A percentile compares a stretch with the other conserved stretches of the same genome.
Evolutionary conservation across 805 yeast species (phyloP).

Genomic region (Starmerella roubikii): DNA sequence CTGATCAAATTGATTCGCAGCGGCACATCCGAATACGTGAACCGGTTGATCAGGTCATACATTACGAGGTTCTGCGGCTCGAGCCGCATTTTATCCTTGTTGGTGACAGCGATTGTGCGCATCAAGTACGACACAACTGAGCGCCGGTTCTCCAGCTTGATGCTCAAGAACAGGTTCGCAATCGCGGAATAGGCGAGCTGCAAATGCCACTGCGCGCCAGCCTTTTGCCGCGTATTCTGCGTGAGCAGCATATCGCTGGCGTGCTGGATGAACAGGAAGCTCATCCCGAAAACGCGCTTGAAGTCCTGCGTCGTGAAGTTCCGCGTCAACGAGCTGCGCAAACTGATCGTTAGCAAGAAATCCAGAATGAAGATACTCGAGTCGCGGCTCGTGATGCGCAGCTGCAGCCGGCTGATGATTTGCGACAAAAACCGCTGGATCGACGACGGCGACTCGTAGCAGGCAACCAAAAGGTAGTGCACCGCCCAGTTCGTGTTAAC

Average conservation of each 20-base stretch:
- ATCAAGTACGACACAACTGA: slow-evolving; percentile 49
- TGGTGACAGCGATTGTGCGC: slow-evolving; percentile 38
- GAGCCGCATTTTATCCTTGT: slow-evolving; percentile 22
- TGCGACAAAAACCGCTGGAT: slow-evolving; percentile 53
- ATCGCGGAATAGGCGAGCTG: slow-evolving; percentile 56
- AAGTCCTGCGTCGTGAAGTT: slow-evolving; percentile 66
- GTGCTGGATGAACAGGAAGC: slow-evolving; percentile 65
- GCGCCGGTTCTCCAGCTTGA: slow-evolving; percentile 44
- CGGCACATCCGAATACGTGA: slow-evolving; percentile 50
- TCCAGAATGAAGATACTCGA: slow-evolving; percentile 66
- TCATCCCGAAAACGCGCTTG: slow-evolving; percentile 69
- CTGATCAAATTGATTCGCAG: slow-evolving; percentile 31
- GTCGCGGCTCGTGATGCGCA: slow-evolving; percentile 53
- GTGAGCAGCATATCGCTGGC: slow-evolving; percentile 37
- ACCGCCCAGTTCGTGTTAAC: slow-evolving; percentile 56
- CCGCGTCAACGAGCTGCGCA: slow-evolving; percentile 52
- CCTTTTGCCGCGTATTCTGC: slow-evolving; percentile 13
- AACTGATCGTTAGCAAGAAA: slow-evolving; percentile 51
- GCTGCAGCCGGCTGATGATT: slow-evolving; percentile 61
- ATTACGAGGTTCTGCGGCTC: slow-evolving; percentile 48
- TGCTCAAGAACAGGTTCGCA: slow-evolving; percentile 55
- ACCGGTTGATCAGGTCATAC: slow-evolving; percentile 54
- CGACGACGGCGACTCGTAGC: slow-evolving; percentile 67
- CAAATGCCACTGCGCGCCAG: slow-evolving; percentile 45
- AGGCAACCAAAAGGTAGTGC: slow-evolving; percentile 60